Evolutionary conservation across 1,139 yeast species (phyloP).

Genomic region (Ogataea hybrid): DNA sequence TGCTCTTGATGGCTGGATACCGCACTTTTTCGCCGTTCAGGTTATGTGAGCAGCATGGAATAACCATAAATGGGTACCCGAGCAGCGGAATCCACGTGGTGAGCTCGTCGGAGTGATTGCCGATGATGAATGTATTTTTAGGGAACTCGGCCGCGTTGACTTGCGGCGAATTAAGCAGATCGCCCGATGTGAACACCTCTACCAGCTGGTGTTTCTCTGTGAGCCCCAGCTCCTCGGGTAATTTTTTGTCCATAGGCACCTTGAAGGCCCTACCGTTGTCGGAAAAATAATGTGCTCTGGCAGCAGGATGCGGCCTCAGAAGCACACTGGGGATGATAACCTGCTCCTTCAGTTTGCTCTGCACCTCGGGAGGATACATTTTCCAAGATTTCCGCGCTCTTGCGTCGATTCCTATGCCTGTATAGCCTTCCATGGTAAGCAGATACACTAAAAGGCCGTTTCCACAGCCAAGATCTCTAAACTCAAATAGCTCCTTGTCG

Average conservation of each 20-base stretch:
- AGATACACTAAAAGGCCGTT: conserved; percentile 85
- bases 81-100: conserved; percentile 94
- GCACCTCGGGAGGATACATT: conserved; percentile 63
- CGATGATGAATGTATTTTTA: conserved; percentile 74
- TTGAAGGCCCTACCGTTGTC: conserved; percentile 65
- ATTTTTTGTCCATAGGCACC: conserved; percentile 38
- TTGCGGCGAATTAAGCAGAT: conserved; percentile 51
- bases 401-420: conserved; percentile 87
- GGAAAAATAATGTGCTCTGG: conserved; percentile 49
- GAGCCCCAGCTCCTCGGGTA: conserved; percentile 6
- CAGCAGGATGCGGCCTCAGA: conserved; percentile 65
- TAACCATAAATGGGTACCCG: conserved; percentile 83
- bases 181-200: conserved; percentile 47
- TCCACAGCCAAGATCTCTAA: conserved; percentile 94
- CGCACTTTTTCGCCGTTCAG: conserved; percentile 73
- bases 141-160: conserved; percentile 71
- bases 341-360: conserved; percentile 61
- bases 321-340: conserved; percentile 74
- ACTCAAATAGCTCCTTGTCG: conserved; percentile 52
- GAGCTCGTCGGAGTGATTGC: conserved; percentile 93
- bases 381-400: conserved; percentile 87
- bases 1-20: conserved; percentile 43
- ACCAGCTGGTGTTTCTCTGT: conserved; percentile 35
- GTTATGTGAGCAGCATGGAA: conserved; percentile 94
- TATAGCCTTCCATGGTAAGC: conserved; percentile 72